phyloP scores from a whole-genome alignment of 345 rosid species.

The Rhizophora apiculata region DNA sequence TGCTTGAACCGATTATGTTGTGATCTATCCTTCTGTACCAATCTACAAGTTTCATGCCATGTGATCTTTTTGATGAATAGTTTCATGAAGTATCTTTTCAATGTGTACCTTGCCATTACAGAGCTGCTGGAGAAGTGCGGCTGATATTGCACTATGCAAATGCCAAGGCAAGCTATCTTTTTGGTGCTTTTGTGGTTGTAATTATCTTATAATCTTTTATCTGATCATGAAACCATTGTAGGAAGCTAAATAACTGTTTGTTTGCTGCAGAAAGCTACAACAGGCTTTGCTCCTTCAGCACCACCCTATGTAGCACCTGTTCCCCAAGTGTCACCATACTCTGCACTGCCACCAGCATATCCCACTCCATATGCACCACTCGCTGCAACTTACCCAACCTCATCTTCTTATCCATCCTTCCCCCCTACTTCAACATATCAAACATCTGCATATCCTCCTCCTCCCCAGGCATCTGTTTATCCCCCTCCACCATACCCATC shows the following conservation, averaged over 20 bases:
- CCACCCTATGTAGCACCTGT: slow-evolving; percentile 35
- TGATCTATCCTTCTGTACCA: too few relatives aligned
- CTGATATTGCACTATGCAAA: slow-evolving; percentile 62
- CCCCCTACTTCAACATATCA: slow-evolving; percentile 30
- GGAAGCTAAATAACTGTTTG: slow-evolving; percentile 1
- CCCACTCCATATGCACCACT: slow-evolving; percentile 25
- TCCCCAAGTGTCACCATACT: slow-evolving; percentile 32
- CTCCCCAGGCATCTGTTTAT: slow-evolving; percentile 10
- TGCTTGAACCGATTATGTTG: too few relatives aligned
- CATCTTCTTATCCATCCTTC: slow-evolving; percentile 28
- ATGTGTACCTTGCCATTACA: slow-evolving; percentile 25
- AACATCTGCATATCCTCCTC: slow-evolving; percentile 32
- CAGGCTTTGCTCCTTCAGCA: slow-evolving; percentile 39
- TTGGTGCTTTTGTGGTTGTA: neutral
- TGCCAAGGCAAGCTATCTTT: slow-evolving; percentile 47
- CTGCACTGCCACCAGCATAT: slow-evolving; percentile 28
- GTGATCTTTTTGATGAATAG: neutral
- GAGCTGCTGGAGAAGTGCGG: slow-evolving; percentile 78
- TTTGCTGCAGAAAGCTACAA: slow-evolving; percentile 44
- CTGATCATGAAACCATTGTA: neutral
- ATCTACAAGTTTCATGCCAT: too few relatives aligned
- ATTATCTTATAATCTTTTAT: neutral
- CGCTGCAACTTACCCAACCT: slow-evolving; percentile 11
- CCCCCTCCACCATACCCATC: slow-evolving; percentile 27
- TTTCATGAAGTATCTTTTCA: neutral